A percentile compares a stretch with the other conserved stretches of the same genome.
Conservation (phyloP, 2,329 filamentous ascomycete genomes). For the Clonostachys rhizophaga region DNA sequence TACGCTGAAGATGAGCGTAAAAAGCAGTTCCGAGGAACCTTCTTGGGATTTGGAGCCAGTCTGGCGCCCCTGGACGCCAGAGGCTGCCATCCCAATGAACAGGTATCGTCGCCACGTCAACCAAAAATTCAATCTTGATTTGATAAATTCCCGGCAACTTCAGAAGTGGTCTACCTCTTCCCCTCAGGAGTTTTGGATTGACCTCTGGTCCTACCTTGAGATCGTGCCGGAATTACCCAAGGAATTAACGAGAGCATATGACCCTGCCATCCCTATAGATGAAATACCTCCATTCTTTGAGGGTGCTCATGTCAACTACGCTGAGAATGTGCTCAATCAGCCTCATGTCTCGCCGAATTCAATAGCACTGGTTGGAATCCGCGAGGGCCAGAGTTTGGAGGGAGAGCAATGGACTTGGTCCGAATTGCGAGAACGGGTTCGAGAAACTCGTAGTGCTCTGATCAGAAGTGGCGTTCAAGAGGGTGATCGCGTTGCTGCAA, state of each 20-base stretch:
- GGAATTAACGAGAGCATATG: neutral
- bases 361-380: neutral
- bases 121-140: neutral
- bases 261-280: neutral
- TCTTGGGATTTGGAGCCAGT: too few relatives aligned
- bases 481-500: neutral
- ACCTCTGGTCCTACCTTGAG: neutral
- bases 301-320: neutral
- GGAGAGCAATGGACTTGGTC: neutral
- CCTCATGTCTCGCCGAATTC: neutral
- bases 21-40: too few relatives aligned
- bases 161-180: neutral
- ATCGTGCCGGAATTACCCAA: neutral
- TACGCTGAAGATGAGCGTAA: too few relatives aligned
- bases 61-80: too few relatives aligned
- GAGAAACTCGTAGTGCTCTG: neutral
- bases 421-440: neutral
- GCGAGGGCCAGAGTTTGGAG: neutral
- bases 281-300: conserved; percentile 1
- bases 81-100: neutral
- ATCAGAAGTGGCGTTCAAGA: neutral
- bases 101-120: neutral
- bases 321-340: conserved; percentile 1
- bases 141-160: neutral
- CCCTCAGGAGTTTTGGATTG: neutral